Evolutionary conservation across 179 eudicot species (phyloP).

Genomic region (Heliamphora ciliata): DNA sequence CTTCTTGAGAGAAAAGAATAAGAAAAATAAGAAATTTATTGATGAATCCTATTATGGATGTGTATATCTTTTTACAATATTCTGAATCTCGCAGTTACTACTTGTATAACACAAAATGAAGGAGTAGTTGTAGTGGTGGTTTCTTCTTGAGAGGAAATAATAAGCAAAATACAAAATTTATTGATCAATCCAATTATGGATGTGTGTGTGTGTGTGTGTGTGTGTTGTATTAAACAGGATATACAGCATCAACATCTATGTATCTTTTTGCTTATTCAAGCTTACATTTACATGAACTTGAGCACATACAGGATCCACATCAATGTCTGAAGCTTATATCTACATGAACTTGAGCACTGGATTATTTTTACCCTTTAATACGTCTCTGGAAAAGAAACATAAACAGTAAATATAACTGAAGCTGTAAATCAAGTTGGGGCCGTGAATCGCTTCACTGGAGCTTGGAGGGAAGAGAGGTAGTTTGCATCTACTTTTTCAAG

Average conservation of each 20-base stretch:
- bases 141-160: too few species aligned
- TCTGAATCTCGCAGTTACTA: not conserved
- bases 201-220: not conserved
- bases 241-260: too few species aligned
- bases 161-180: not conserved
- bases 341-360: not conserved
- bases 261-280: too few species aligned
- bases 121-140: not conserved
- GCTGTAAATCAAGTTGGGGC: slow-evolving; percentile 25
- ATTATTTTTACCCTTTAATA: not conserved
- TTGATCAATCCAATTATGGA: not conserved
- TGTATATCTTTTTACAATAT: not conserved
- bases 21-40: not conserved
- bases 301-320: not conserved
- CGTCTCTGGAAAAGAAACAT: not conserved
- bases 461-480: slow-evolving; percentile 67
- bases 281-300: too few species aligned
- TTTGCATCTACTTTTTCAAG: slow-evolving; percentile 57
- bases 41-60: not conserved
- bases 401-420: not conserved
- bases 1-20: too few species aligned
- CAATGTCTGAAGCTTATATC: not conserved
- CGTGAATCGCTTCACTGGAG: slow-evolving; percentile 58
- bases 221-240: too few species aligned
- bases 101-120: not conserved